A percentile compares a stretch with the other conserved stretches of the same genome.
Conservation (phyloP, 202 grass and related monocot species). For the Zizania palustris region DNA sequence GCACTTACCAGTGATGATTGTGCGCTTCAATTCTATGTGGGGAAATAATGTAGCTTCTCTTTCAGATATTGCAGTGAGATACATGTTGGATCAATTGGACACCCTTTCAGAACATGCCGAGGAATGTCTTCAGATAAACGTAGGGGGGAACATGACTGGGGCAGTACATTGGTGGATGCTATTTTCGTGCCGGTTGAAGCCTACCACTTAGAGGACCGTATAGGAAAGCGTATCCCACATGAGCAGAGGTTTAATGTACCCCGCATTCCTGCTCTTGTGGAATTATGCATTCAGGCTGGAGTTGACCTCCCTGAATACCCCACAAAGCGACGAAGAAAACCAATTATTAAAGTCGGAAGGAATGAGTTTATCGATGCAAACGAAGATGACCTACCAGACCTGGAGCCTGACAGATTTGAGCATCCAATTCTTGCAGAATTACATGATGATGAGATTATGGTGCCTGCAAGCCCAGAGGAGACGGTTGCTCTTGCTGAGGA, state of each 20-base stretch:
- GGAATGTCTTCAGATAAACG: conserved; percentile 64
- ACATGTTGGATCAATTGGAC: conserved; percentile 83
- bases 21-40: neutral
- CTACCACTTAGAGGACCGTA: conserved; percentile 81
- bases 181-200: conserved; percentile 74
- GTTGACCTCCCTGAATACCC: conserved; percentile 78
- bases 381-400: conserved; percentile 87
- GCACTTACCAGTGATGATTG: neutral
- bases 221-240: conserved; percentile 77
- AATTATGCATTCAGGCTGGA: conserved; percentile 94
- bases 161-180: conserved; percentile 66
- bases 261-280: conserved; percentile 72
- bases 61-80: conserved; percentile 89
- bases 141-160: conserved; percentile 83
- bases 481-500: conserved; percentile 60
- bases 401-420: conserved; percentile 57
- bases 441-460: conserved; percentile 36
- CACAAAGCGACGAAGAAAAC: conserved; percentile 79
- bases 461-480: conserved; percentile 62
- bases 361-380: conserved; percentile 86
- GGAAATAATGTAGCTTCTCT: neutral
- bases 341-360: conserved; percentile 70
- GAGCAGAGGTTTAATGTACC: conserved; percentile 77
- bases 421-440: conserved; percentile 71
- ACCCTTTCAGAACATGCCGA: conserved; percentile 84